Evolutionary conservation across 495 filamentous ascomycete genomes (phyloP), one percentile per base, ranked within the genome.

Genomic region (Choiromyces venosus): DNA sequence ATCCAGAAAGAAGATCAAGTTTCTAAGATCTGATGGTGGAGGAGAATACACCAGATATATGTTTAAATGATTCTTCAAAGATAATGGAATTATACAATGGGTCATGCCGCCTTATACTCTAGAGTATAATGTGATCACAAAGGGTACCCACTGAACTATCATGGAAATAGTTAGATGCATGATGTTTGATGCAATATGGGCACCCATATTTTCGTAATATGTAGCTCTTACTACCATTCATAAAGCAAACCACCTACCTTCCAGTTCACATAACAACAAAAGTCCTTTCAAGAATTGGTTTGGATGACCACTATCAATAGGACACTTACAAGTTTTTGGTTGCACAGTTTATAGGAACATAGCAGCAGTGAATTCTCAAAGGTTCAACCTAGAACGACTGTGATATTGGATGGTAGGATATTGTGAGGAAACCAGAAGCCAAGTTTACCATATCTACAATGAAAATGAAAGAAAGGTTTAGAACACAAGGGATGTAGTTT

Each of bases 341-440:
- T 52, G 6, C 3, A 25, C 21, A 0, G 44, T 21, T 0, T 25
- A 52, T 2, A 2, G 44, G 6, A 19, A 52, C 10, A 25, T 25
- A 0, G 21, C 21, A 8, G 21, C 21, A 25, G 6, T 0, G 6
- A 52, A 0, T 3, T 8, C 21, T 9, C 1, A 0, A 0, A 52
- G 25, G 21, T 10, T 52, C 0, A 21, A n/a, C 0, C 21, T 0
- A 0, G 5, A 25, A 0, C 5, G 0, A 9, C 19, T 0, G 7
- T 1, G 10, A 52, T 52, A 8, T 10, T 8, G 21, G 0, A n/a
- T 52, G 21, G 25, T 52, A 0, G 6, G 44, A 9, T 52, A 52
- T 10, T 0, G 0, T 16, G 21, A 52, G 4, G 44, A n/a, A 1
- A 52, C 21, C 3, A 8, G 44, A 0, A 52, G 21, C 7, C 0